These are phyloP conservation scores for Phytophthora europaea DNA, from an alignment of 352 stramenopile species.

Conservation along the genomic window DNA sequence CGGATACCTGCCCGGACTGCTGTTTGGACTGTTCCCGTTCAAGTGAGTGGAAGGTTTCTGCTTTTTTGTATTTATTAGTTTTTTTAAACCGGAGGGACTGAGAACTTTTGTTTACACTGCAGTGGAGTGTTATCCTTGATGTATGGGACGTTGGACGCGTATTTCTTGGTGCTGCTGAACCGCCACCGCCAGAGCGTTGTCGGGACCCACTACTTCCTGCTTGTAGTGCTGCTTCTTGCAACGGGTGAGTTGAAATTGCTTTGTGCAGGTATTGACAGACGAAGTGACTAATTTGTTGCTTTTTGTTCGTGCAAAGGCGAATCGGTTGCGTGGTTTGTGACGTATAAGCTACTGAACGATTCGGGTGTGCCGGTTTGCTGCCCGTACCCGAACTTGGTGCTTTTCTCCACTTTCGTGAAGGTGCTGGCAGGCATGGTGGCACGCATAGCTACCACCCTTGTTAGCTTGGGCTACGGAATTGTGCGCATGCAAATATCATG, in stretches of 20 bases:
- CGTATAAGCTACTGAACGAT: conserved; percentile 79
- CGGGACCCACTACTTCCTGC: conserved; percentile 85
- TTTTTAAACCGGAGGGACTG: neutral
- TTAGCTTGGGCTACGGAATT: conserved; percentile 87
- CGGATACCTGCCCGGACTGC: conserved; percentile 81
- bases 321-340: conserved; percentile 79
- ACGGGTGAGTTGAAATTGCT: conserved; percentile 48
- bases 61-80: neutral
- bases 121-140: conserved; percentile 78
- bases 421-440: conserved; percentile 81
- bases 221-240: conserved; percentile 81
- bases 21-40: conserved; percentile 88
- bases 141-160: conserved; percentile 77
- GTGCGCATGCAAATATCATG: conserved; percentile 77
- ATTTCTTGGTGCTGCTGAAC: conserved; percentile 77
- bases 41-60: conserved; percentile 59
- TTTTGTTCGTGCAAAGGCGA: conserved; percentile 50
- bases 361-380: conserved; percentile 81
- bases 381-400: conserved; percentile 72
- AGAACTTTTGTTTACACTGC: conserved; percentile 15
- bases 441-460: conserved; percentile 77
- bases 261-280: neutral
- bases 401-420: conserved; percentile 81
- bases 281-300: neutral
- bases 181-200: conserved; percentile 79